A percentile compares a stretch with the other conserved stretches of the same genome.
Evolutionary conservation across 2,329 filamentous ascomycete genomes (phyloP).

Genomic region (Sclerotinia glacialis): DNA sequence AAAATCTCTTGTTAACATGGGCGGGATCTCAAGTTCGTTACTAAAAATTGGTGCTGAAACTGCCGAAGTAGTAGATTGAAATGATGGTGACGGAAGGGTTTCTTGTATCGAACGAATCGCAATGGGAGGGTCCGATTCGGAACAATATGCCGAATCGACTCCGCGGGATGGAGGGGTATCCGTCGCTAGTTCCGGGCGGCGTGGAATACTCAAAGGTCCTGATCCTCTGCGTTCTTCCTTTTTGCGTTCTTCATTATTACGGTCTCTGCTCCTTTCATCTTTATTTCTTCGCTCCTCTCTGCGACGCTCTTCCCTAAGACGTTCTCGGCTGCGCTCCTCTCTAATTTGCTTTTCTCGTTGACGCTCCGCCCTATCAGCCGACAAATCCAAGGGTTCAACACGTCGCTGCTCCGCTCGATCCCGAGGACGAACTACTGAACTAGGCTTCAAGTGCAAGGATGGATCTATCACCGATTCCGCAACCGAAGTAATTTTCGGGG

Average conservation of each 20-base stretch:
- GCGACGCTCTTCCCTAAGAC: neutral
- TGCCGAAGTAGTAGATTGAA: conserved; percentile 21
- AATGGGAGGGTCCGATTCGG: conserved; percentile 34
- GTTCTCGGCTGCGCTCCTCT: conserved; percentile 7
- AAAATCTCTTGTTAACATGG: conserved; percentile 27
- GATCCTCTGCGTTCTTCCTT: neutral
- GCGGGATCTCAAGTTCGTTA: conserved; percentile 5
- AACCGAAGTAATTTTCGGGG: conserved; percentile 19
- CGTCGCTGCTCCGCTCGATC: neutral
- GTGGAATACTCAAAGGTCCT: conserved; percentile 12
- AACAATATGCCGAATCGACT: conserved; percentile 39
- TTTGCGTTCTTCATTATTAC: neutral
- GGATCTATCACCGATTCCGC: conserved; percentile 18
- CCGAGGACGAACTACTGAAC: conserved; percentile 19
- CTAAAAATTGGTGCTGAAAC: conserved; percentile 8
- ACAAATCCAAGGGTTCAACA: conserved; percentile 13
- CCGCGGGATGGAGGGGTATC: conserved; percentile 35
- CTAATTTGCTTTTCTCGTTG: conserved; percentile 8
- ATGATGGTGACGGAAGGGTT: conserved; percentile 22
- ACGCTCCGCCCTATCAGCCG: conserved; percentile 1
- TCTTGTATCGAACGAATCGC: conserved; percentile 24
- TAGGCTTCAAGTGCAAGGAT: conserved; percentile 25
- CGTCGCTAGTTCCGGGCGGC: conserved; percentile 24
- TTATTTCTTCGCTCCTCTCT: neutral
- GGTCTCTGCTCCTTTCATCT: neutral